phyloP scores from a whole-genome alignment of 345 rosid species.

The Lepidium africanum region DNA sequence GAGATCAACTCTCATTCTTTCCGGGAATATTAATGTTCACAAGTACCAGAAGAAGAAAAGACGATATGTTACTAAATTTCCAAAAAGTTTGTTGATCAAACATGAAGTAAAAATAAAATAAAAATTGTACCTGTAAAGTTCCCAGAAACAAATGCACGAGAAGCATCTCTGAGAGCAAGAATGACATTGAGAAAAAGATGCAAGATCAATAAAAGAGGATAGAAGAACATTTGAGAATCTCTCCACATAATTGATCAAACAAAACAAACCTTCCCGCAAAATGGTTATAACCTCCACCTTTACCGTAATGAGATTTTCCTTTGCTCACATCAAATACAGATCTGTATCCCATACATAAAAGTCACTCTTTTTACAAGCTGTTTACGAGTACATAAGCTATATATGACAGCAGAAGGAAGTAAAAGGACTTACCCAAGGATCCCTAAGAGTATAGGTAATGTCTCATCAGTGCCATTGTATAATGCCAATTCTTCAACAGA shows the following conservation, averaged over 20 bases:
- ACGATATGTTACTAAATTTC: not conserved
- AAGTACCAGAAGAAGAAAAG: not conserved
- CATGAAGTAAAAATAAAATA: not conserved
- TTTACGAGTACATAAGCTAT: not conserved
- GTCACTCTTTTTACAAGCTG: not conserved
- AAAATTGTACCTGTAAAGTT: slow-evolving; percentile 70
- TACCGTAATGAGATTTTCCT: slow-evolving; percentile 90
- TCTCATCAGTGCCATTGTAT: slow-evolving; percentile 75
- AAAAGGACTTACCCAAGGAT: slow-evolving; percentile 61
- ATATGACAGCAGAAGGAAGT: not conserved
- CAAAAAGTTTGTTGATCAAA: not conserved
- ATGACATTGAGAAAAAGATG: not conserved
- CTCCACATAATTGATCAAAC: not conserved
- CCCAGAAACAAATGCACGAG: slow-evolving; percentile 94
- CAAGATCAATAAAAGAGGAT: not conserved
- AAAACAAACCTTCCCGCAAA: slow-evolving; percentile 79
- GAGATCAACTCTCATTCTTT: not conserved
- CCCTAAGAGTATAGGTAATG: slow-evolving; percentile 65
- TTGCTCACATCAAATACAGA: slow-evolving; percentile 90
- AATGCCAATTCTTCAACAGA: slow-evolving; percentile 58
- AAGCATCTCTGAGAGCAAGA: slow-evolving; percentile 62
- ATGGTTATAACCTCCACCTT: slow-evolving; percentile 86
- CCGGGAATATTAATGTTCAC: not conserved
- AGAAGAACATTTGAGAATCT: slow-evolving; percentile 1
- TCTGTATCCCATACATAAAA: slow-evolving; percentile 31